These are phyloP conservation scores for Rhexocercosporidium sp. DNA, from an alignment of 2,329 filamentous ascomycete genomes.

Conservation along the genomic window DNA sequence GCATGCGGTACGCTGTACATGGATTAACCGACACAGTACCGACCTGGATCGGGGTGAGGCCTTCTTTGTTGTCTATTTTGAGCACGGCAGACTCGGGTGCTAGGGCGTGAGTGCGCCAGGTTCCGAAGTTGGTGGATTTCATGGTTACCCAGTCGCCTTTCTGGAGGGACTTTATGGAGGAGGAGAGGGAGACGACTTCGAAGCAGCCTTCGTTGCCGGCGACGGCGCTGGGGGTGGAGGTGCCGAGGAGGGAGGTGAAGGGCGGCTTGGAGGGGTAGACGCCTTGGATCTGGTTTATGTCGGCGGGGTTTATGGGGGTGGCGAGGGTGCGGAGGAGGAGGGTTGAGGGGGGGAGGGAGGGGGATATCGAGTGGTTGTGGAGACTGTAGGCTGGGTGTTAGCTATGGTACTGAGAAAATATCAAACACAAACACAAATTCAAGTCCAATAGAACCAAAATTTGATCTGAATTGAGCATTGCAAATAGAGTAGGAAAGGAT, in stretches of 20 bases:
- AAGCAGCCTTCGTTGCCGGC: constrained; percentile 94
- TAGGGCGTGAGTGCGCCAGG: constrained; percentile 91
- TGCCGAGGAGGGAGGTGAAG: constrained; percentile 79
- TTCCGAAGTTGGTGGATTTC: constrained; percentile 81
- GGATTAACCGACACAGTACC: constrained; percentile 93
- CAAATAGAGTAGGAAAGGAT: not conserved
- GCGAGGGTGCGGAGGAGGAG: constrained; percentile 88
- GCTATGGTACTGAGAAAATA: not conserved
- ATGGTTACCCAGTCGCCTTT: constrained; percentile 96
- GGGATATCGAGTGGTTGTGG: constrained; percentile 78
- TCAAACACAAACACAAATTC: no score
- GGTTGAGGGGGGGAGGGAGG: constrained; percentile 67
- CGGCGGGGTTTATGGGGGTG: constrained; percentile 92
- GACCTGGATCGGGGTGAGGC: constrained; percentile 76
- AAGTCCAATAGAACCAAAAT: no score
- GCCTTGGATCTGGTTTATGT: constrained; percentile 97
- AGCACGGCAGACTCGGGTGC: constrained; percentile 66
- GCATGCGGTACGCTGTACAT: constrained; percentile 91
- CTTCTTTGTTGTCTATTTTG: constrained; percentile 71
- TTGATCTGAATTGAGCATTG: not conserved
- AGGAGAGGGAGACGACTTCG: constrained; percentile 77
- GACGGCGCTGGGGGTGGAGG: constrained; percentile 74
- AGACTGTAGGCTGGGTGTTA: constrained; percentile 51
- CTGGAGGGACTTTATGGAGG: constrained; percentile 54
- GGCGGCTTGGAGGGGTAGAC: constrained; percentile 87